phyloP scores from a whole-genome alignment of 2,329 filamentous ascomycete genomes.

The Xylaria sp. region DNA sequence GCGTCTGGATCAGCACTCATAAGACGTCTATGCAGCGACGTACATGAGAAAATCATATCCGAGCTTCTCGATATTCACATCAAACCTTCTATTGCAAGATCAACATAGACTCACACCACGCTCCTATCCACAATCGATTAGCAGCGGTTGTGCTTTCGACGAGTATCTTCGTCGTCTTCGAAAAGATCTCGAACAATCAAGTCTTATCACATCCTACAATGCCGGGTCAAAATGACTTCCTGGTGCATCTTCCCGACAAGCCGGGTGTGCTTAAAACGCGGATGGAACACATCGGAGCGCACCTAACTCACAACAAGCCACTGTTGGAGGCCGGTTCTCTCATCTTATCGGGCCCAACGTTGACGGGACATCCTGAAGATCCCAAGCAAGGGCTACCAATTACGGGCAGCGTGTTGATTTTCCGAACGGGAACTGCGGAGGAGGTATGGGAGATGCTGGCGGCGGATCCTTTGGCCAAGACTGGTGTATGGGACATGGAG shows the following conservation, averaged over 20 bases:
- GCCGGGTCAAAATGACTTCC: conserved; percentile 38
- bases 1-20: background rate
- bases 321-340: conserved; percentile 38
- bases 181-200: background rate
- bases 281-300: conserved; percentile 34
- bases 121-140: too few species aligned
- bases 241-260: conserved; percentile 40
- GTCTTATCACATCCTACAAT: background rate
- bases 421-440: conserved; percentile 35
- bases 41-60: too few species aligned
- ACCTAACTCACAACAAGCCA: conserved; percentile 38
- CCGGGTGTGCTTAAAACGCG: conserved; percentile 33
- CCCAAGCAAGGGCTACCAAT: conserved; percentile 29
- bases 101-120: too few species aligned
- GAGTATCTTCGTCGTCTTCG: background rate
- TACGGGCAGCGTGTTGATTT: conserved; percentile 40
- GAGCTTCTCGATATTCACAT: too few species aligned
- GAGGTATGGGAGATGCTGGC: conserved; percentile 37
- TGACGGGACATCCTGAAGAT: conserved; percentile 36
- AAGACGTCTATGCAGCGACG: too few species aligned
- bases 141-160: too few species aligned
- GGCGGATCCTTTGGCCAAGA: conserved; percentile 38
- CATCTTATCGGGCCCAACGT: conserved; percentile 39
- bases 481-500: conserved; percentile 42
- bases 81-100: too few species aligned